phyloP scores from a whole-genome alignment of 257 asterid genomes.

The Nyctanthes arbortristis region DNA sequence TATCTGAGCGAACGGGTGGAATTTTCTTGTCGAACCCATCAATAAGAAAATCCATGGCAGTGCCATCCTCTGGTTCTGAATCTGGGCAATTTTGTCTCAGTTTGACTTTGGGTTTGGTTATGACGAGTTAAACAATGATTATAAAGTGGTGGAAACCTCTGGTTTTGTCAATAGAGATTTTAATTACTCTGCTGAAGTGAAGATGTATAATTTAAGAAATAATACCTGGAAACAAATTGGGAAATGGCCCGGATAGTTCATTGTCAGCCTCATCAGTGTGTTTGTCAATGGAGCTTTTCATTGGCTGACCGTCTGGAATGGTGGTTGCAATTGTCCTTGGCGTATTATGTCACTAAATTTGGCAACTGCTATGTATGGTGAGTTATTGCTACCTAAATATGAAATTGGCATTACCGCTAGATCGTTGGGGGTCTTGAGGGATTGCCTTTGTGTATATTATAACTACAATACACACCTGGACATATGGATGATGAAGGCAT shows the following conservation, averaged over 20 bases:
- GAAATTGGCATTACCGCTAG: too few relatives aligned
- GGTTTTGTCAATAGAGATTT: not conserved
- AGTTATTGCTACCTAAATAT: too few relatives aligned
- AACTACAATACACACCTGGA: constrained; percentile 22
- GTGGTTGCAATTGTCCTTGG: too few relatives aligned
- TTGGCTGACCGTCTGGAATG: constrained; percentile 18
- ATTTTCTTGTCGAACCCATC: constrained; percentile 31
- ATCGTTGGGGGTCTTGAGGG: constrained; percentile 11
- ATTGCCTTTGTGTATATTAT: constrained; percentile 23
- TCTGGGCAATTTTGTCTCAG: not conserved
- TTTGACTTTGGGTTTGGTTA: constrained; percentile 25
- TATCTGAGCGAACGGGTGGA: not conserved
- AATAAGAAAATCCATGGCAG: constrained; percentile 5
- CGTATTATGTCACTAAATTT: too few relatives aligned
- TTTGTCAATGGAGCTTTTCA: constrained; percentile 30
- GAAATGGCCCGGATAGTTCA: constrained; percentile 21
- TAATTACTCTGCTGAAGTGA: not conserved
- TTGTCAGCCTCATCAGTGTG: constrained; percentile 19
- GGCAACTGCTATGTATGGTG: too few relatives aligned
- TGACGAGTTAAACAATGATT: constrained; percentile 27
- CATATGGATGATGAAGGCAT: constrained; percentile 33
- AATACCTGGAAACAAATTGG: constrained; percentile 24
- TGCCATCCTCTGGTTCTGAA: constrained; percentile 25
- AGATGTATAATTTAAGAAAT: constrained; percentile 27
- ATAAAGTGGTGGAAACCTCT: constrained; percentile 29